Evolutionary conservation across 768 basidiomycete genomes (phyloP).

Genomic region (Crepidotus variabilis): DNA sequence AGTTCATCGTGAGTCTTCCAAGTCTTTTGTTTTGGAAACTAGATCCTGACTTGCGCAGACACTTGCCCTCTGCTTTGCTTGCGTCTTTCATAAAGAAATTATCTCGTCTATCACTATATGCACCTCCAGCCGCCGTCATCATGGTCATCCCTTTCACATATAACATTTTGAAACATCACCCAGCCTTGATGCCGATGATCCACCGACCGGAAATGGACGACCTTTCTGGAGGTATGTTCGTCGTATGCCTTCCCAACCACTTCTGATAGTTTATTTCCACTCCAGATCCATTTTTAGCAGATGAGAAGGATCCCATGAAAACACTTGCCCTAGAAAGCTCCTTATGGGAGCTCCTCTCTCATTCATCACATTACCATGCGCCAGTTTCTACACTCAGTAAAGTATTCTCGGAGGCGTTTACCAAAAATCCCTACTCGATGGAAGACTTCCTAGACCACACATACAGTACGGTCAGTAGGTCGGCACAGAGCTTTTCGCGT

Average conservation of each 20-base stretch:
- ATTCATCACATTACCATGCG: conserved; percentile 79
- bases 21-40: not conserved
- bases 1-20: conserved; percentile 75
- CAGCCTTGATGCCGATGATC: conserved; percentile 89
- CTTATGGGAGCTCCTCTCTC: conserved; percentile 86
- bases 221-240: conserved; percentile 27
- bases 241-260: not conserved
- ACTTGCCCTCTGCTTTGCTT: conserved; percentile 85
- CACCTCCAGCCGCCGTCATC: conserved; percentile 88
- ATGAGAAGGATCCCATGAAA: conserved; percentile 68
- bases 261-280: not conserved
- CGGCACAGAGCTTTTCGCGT: too few relatives aligned
- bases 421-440: conserved; percentile 86
- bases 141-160: conserved; percentile 92
- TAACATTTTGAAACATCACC: conserved; percentile 90
- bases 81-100: conserved; percentile 95
- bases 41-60: conserved; percentile 33
- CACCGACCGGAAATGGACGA: conserved; percentile 51
- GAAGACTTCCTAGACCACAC: conserved; percentile 98
- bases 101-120: conserved; percentile 75
- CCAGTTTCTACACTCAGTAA: conserved; percentile 84
- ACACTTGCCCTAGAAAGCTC: conserved; percentile 85
- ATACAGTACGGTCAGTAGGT: conserved; percentile 64
- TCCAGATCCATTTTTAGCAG: conserved; percentile 60
- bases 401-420: conserved; percentile 89